Percentiles rank a stretch among this genome's conserved stretches.
These are phyloP conservation scores for Ettlia oleoabundans DNA, from an alignment of 139 green algal species.

Conservation along the genomic window DNA sequence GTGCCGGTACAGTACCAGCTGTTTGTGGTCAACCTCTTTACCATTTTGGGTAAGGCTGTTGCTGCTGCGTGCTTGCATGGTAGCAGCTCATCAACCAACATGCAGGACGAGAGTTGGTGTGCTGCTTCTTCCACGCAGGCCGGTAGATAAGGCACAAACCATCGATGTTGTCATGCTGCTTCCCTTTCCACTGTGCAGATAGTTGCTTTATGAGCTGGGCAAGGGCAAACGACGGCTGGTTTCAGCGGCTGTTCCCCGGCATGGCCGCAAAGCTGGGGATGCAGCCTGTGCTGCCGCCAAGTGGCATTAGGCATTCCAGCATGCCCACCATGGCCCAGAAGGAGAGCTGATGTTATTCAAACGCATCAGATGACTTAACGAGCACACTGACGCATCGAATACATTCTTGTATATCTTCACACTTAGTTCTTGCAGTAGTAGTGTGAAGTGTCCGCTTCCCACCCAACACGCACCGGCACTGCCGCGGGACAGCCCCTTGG, in stretches of 20 bases:
- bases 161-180: too few relatives aligned
- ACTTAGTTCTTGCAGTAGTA: too few relatives aligned
- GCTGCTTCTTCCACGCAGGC: too few relatives aligned
- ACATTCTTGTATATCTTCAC: too few relatives aligned
- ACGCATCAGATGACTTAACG: too few relatives aligned
- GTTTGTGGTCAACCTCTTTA: constrained; percentile 42
- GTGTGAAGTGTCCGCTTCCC: too few relatives aligned
- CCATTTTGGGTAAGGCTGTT: constrained; percentile 30
- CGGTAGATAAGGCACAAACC: too few relatives aligned
- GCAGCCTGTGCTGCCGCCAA: background rate
- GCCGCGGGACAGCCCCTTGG: background rate
- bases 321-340: too few relatives aligned
- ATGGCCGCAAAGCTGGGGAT: constrained; percentile 7
- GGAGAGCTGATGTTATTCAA: too few relatives aligned
- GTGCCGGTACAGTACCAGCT: constrained; percentile 48
- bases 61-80: background rate
- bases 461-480: too few relatives aligned
- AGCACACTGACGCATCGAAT: too few relatives aligned
- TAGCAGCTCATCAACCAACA: background rate
- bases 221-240: constrained; percentile 29
- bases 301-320: background rate
- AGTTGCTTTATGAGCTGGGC: constrained; percentile 41
- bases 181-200: background rate
- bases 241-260: constrained; percentile 6
- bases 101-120: too few relatives aligned